Conservation (phyloP, 1,139 yeast genomes). For the Yamadazyma kanchanaburiensis region DNA sequence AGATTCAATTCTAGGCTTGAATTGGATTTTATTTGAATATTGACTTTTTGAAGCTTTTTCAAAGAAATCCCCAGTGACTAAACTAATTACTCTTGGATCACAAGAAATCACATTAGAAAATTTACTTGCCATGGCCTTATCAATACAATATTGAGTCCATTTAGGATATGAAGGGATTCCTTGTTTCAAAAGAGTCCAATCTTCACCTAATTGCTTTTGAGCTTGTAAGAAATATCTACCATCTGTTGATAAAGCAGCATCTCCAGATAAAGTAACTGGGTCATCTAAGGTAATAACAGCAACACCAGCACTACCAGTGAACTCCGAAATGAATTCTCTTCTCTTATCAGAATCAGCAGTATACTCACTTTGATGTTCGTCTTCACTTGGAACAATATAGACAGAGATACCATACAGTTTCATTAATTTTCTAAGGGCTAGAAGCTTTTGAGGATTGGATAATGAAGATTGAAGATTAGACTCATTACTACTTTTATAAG, state of each 20-base stretch:
- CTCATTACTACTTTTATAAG: slow-evolving; percentile 14
- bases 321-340: slow-evolving; percentile 49
- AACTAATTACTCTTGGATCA: slow-evolving; percentile 36
- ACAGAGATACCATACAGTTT: slow-evolving; percentile 39
- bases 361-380: slow-evolving; percentile 56
- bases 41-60: slow-evolving; percentile 19
- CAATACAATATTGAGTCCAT: slow-evolving; percentile 37
- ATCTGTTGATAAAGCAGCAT: slow-evolving; percentile 52
- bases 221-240: slow-evolving; percentile 55
- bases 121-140: slow-evolving; percentile 28
- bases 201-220: slow-evolving; percentile 34
- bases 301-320: slow-evolving; percentile 58
- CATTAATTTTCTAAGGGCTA: slow-evolving; percentile 39
- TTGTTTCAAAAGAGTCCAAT: slow-evolving; percentile 39
- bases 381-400: slow-evolving; percentile 57
- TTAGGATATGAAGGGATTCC: slow-evolving; percentile 33
- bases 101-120: slow-evolving; percentile 38
- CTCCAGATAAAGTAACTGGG: slow-evolving; percentile 27
- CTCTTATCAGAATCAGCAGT: slow-evolving; percentile 51
- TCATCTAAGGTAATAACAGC: slow-evolving; percentile 47
- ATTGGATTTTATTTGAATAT: slow-evolving; percentile 20
- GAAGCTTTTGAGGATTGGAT: slow-evolving; percentile 20
- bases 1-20: slow-evolving; percentile 26
- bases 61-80: slow-evolving; percentile 34
- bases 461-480: slow-evolving; percentile 8